A percentile compares a stretch with the other conserved stretches of the same genome.
Conservation (phyloP, 2,329 filamentous ascomycete genomes). For the Fusarium avenaceum region DNA sequence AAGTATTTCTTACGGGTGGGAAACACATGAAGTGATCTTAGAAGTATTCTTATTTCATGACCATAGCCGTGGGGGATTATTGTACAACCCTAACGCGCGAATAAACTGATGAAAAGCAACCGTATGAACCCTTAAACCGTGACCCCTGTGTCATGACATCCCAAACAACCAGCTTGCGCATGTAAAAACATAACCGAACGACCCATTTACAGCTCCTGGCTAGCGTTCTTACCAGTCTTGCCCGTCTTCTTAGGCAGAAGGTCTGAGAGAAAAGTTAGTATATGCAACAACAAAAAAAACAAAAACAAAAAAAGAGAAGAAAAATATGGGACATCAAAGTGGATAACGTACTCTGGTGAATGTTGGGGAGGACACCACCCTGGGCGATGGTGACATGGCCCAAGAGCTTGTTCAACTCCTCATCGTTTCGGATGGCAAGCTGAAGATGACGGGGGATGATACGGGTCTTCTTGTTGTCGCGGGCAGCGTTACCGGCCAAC, state of each 20-base stretch:
- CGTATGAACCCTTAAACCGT: slow-evolving; percentile 80
- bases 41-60: slow-evolving; percentile 72
- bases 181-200: slow-evolving; percentile 65
- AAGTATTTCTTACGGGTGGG: too few relatives aligned
- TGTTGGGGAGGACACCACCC: slow-evolving; percentile 97
- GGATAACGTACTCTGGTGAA: slow-evolving; percentile 86
- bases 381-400: slow-evolving; percentile 97
- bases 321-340: background rate
- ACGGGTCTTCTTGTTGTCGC: slow-evolving; percentile 99
- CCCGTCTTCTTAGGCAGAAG: slow-evolving; percentile 99
- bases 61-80: slow-evolving; percentile 77
- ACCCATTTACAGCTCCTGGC: slow-evolving; percentile 88
- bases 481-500: slow-evolving; percentile 97
- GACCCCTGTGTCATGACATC: slow-evolving; percentile 87
- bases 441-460: slow-evolving; percentile 99
- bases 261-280: slow-evolving; percentile 72
- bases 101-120: slow-evolving; percentile 65
- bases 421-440: slow-evolving; percentile 98
- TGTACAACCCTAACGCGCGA: slow-evolving; percentile 76
- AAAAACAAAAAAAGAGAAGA: too few relatives aligned
- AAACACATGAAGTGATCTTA: slow-evolving; percentile 52
- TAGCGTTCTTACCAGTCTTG: slow-evolving; percentile 92
- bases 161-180: slow-evolving; percentile 73
- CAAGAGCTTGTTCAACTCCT: slow-evolving; percentile 99
- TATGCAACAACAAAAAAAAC: too few relatives aligned